These are phyloP conservation scores for Monosporozyma siamensis DNA, from an alignment of 805 yeast species.

Conservation along the genomic window DNA sequence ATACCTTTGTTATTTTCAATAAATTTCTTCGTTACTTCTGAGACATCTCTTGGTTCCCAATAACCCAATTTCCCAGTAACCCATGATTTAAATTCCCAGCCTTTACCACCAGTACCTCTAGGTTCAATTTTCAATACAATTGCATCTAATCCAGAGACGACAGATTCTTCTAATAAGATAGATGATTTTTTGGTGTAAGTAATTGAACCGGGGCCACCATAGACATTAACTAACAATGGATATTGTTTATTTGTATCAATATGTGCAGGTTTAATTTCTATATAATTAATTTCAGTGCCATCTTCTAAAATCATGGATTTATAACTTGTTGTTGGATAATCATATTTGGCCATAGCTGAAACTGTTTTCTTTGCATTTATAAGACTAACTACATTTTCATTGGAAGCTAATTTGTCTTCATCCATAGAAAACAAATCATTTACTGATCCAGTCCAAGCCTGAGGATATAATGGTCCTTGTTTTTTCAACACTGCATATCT, in stretches of 20 bases:
- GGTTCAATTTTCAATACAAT: slow-evolving; percentile 66
- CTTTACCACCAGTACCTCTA: slow-evolving; percentile 73
- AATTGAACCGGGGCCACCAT: slow-evolving; percentile 79
- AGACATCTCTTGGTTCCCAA: slow-evolving; percentile 70
- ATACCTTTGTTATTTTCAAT: slow-evolving; percentile 33
- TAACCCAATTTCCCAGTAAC: slow-evolving; percentile 53
- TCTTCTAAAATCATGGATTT: slow-evolving; percentile 34
- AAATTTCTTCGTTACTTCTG: slow-evolving; percentile 41
- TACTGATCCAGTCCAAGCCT: slow-evolving; percentile 21
- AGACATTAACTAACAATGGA: slow-evolving; percentile 58
- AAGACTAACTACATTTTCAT: slow-evolving; percentile 9
- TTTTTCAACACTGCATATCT: slow-evolving; percentile 32
- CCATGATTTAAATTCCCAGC: slow-evolving; percentile 55
- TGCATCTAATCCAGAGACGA: slow-evolving; percentile 48
- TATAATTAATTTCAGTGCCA: slow-evolving; percentile 36
- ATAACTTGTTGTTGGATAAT: slow-evolving; percentile 38
- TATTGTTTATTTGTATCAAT: slow-evolving; percentile 41
- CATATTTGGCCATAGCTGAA: slow-evolving; percentile 28
- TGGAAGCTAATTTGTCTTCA: slow-evolving; percentile 15
- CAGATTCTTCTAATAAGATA: slow-evolving; percentile 50
- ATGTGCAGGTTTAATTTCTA: slow-evolving; percentile 54
- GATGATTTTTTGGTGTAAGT: slow-evolving; percentile 39
- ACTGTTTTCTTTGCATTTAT: slow-evolving; percentile 11
- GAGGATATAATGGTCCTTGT: slow-evolving; percentile 21
- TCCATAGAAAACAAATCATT: slow-evolving; percentile 10